These are phyloP conservation scores for Bombardia bombarda DNA, from an alignment of 495 filamentous ascomycete genomes.

Conservation along the genomic window DNA sequence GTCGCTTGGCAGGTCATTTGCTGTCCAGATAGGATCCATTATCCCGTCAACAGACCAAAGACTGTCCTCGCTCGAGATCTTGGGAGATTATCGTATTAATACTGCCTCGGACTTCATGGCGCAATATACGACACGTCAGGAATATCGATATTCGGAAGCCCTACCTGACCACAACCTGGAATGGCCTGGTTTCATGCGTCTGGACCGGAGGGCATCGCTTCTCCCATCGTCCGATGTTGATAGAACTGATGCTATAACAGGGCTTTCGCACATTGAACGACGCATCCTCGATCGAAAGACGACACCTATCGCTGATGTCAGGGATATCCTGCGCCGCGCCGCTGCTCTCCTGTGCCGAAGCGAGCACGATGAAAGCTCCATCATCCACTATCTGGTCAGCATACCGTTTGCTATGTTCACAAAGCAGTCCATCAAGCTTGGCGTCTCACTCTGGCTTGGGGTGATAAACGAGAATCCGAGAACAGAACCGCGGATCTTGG, in stretches of 20 bases:
- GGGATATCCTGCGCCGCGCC: conserved; percentile 71
- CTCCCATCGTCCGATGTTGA: conserved; percentile 35
- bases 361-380: conserved; percentile 60
- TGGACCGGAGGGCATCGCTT: conserved; percentile 35
- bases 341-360: conserved; percentile 76
- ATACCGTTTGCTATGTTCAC: conserved; percentile 90
- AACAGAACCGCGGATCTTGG: conserved; percentile 73
- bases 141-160: conserved; percentile 74
- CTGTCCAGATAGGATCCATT: conserved; percentile 79
- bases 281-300: conserved; percentile 56
- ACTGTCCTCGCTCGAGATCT: conserved; percentile 65
- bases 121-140: conserved; percentile 94
- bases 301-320: conserved; percentile 65
- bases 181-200: conserved; percentile 49
- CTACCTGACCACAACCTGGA: conserved; percentile 55
- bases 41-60: conserved; percentile 87
- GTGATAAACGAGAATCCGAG: conserved; percentile 93
- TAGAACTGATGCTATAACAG: conserved; percentile 47
- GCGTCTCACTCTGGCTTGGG: conserved; percentile 90
- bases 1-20: conserved; percentile 90
- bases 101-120: conserved; percentile 92
- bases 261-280: conserved; percentile 59
- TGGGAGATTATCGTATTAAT: conserved; percentile 66
- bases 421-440: conserved; percentile 90
- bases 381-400: conserved; percentile 76